phyloP scores from a whole-genome alignment of 352 stramenopile genomes.

The Phytophthora litchii region DNA sequence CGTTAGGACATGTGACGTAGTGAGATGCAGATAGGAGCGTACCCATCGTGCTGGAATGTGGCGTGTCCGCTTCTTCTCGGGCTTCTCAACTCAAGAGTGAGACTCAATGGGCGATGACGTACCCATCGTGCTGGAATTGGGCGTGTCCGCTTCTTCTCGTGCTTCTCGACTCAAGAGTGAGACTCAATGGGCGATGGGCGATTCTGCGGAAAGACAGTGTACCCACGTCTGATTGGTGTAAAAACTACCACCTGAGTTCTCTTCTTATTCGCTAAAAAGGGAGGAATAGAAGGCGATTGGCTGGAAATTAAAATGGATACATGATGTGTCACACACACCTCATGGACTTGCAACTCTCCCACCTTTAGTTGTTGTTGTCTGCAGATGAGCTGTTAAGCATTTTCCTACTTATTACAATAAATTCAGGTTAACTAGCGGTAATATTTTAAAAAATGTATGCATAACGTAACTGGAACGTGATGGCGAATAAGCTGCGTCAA shows the following conservation, averaged over 20 bases:
- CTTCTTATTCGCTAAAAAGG: conserved; percentile 15
- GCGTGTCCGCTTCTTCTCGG: background rate
- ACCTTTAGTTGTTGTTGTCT: too few relatives aligned
- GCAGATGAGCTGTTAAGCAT: too few relatives aligned
- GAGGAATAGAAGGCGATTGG: conserved; percentile 3
- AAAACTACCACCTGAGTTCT: conserved; percentile 27
- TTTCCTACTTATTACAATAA: too few relatives aligned
- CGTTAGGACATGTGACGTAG: background rate
- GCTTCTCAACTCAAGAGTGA: conserved; percentile 31
- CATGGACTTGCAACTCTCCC: conserved; percentile 2
- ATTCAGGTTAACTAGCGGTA: too few relatives aligned
- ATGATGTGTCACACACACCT: background rate
- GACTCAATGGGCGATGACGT: conserved; percentile 11
- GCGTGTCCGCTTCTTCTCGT: background rate
- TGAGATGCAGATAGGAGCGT: background rate
- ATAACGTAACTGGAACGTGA: too few relatives aligned
- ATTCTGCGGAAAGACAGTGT: conserved; percentile 35
- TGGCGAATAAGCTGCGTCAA: too few relatives aligned
- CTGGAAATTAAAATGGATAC: conserved; percentile 13
- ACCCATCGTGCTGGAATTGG: too few relatives aligned
- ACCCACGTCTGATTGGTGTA: conserved; percentile 30
- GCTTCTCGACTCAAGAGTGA: conserved; percentile 30
- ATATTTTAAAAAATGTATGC: too few relatives aligned
- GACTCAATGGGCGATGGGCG: conserved; percentile 9
- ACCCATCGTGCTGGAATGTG: conserved; percentile 25